Base-by-base conservation (phyloP, 257 asterid genomes). In the Solanum bulbocastanum region DNA sequence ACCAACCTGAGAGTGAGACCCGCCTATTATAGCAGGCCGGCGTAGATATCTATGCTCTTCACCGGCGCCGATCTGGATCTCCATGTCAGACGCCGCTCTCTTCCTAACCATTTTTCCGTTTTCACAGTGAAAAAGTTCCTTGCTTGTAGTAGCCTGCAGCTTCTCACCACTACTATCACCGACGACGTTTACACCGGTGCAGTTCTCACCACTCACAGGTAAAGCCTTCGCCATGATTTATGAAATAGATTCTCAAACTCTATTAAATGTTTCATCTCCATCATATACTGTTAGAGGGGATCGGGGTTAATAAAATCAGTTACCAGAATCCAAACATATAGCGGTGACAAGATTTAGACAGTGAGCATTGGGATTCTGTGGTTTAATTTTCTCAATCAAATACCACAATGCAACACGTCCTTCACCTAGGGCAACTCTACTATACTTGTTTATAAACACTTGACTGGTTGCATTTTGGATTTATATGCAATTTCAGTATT, bases 21-120 rank as follows among this genome's bases (percentile, higher is more conserved):
- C 86, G 65, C 52, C 86, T 16, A 90, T 82, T 3, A 89, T 27
- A 4, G 88, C 85, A 2, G 91, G 87, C 5, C 95, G 97, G 42
- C 97, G 98, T 16, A 90, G 91, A 84, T 92, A 92, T 82, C 97
- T 90, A 20, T 86, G 75, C 27, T 89, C 83, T 33, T 87, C 91
- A 33, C 42, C 73, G 49, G 85, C 88, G 16, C 86, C 86, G 5
- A 87, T 8, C n/a, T 92, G 97, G 44, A 92, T 89, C 44, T 96
- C 99, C 90, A 94, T 91, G 88, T 96, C 97, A 12, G 98, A 94
- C 4, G 98, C 99, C 7, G 95, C 72, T 87, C 99, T 91, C 90
- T 96, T 96, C 30, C 99, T 92, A 13, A 92, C 93, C 94, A 94
- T 91, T 87, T 93, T 94, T 15, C 86, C 56, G 83, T 49, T 86